Conservation (phyloP, 768 basidiomycete genomes). For the Suillus bovinus region DNA sequence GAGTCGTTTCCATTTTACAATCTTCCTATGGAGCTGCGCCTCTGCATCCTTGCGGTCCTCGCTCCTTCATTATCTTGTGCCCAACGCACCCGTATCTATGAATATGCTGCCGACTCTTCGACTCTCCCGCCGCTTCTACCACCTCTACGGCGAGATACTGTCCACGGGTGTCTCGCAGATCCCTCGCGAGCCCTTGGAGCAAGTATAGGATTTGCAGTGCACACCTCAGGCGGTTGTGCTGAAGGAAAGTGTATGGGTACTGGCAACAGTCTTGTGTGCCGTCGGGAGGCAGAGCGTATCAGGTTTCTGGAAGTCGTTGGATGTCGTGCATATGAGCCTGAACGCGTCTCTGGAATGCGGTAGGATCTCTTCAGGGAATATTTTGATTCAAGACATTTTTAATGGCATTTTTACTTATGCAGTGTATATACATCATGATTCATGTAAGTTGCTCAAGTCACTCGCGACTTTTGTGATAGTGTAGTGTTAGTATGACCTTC, state of each 20-base stretch:
- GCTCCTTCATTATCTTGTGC: conserved; percentile 56
- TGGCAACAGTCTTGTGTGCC: conserved; percentile 38
- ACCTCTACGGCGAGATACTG: conserved; percentile 24
- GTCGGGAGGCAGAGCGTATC: conserved; percentile 42
- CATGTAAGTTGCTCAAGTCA: not conserved
- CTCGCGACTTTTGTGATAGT: too few species aligned
- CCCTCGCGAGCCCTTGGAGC: conserved; percentile 20
- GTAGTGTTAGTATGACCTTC: too few species aligned
- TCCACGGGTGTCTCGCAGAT: conserved; percentile 22
- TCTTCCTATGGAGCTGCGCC: conserved; percentile 59
- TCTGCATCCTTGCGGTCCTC: conserved; percentile 55
- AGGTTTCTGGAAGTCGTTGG: conserved; percentile 46
- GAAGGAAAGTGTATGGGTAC: conserved; percentile 42
- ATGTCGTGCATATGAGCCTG: conserved; percentile 49
- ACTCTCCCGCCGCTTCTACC: conserved; percentile 51
- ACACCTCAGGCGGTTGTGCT: conserved; percentile 22
- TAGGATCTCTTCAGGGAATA: not conserved
- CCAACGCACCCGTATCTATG: conserved; percentile 56
- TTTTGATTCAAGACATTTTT: not conserved
- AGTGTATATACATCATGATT: not conserved
- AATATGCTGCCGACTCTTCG: conserved; percentile 47
- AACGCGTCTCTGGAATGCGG: conserved; percentile 18
- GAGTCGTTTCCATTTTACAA: conserved; percentile 37
- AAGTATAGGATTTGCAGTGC: conserved; percentile 13
- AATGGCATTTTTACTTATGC: not conserved